Base-by-base conservation (phyloP, 75 land plant genomes). In the Isoetes taiwanensis region DNA sequence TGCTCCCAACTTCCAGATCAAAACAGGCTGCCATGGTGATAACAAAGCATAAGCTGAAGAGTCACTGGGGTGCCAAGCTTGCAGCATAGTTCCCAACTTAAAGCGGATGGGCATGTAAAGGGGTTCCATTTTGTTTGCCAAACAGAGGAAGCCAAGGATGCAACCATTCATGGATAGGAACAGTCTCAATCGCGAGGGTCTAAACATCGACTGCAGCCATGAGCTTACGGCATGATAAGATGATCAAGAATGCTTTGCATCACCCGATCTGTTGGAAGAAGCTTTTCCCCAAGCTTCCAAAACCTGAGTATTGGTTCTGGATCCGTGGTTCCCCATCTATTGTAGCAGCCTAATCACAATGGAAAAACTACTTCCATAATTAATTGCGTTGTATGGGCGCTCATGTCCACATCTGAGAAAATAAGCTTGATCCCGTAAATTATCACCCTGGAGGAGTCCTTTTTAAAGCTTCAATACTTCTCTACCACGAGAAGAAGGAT, bases 31-130 rank as follows among this genome's bases (percentile, higher is more conserved):
- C 99, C 99, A 94, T 32, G 99, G 99, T 8, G 86, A 84, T 28
- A 94, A 54, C 12, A 94, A 72, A 2, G 79, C 68, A 61, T 58
- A 78, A 3, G 96, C 99, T 52, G 99, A 94, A 27, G 52, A 59
- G 66, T 94, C 99, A 62, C 84, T 81, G 2, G 99, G 81, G 59
- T 82, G 86, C 99, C 99, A 94, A 12, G 81, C 96, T n/a, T n/a
- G 80, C 56, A 94, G 82, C 42, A 76, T 86, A 63, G 50, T 56
- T 8, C 75, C 79, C 62, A 94, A 50, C 65, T 90, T 94, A 20
- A 17, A 61, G 0, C 90, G 78, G 34, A 94, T 94, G 0, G 80
- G 71, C 11, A 71, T 73, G 62, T 88, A 82, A 3, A 90, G 59
- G 17, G 62, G 64, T 54, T 94, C 99, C 75, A 94, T 64, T 37